Conservation (phyloP, 495 filamentous ascomycete genomes). For the Sporormia fimetaria region DNA sequence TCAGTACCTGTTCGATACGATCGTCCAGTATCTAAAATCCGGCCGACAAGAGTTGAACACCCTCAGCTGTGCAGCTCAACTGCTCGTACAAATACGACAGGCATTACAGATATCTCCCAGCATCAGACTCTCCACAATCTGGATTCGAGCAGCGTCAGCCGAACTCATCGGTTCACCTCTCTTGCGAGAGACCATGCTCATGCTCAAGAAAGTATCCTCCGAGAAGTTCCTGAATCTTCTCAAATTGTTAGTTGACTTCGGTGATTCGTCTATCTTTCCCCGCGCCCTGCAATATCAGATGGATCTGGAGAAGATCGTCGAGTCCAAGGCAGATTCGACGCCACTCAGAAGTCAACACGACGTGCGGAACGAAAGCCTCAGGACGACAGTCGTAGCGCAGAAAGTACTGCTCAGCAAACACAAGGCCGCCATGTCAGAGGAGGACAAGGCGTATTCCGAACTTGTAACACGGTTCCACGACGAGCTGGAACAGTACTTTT, state of each 20-base stretch:
- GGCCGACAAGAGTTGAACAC: constrained; percentile 4
- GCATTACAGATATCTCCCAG: constrained; percentile 12
- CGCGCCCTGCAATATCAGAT: constrained; percentile 5
- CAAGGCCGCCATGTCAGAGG: constrained; percentile 58
- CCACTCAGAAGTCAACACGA: constrained; percentile 66
- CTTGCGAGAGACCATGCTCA: constrained; percentile 20
- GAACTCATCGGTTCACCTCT: constrained; percentile 22
- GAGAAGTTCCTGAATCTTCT: constrained; percentile 22
- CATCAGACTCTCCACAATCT: constrained; percentile 17
- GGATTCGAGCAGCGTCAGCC: constrained; percentile 18
- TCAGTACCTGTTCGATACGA: constrained; percentile 10
- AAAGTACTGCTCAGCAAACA: constrained; percentile 77
- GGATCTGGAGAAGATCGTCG: constrained; percentile 9
- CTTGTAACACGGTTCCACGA: constrained; percentile 55
- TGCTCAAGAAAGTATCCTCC: constrained; percentile 25
- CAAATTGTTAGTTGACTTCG: background rate
- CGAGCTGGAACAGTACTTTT: constrained; percentile 45
- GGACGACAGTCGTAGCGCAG: constrained; percentile 78
- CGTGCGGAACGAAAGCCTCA: constrained; percentile 55
- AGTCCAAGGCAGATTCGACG: constrained; percentile 32
- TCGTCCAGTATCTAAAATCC: constrained; percentile 6
- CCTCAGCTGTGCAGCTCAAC: constrained; percentile 1
- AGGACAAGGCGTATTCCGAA: constrained; percentile 65
- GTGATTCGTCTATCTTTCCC: background rate
- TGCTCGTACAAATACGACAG: constrained; percentile 10